Base-by-base conservation (phyloP, 208 protist species). In the Trypanosoma lewisi region DNA sequence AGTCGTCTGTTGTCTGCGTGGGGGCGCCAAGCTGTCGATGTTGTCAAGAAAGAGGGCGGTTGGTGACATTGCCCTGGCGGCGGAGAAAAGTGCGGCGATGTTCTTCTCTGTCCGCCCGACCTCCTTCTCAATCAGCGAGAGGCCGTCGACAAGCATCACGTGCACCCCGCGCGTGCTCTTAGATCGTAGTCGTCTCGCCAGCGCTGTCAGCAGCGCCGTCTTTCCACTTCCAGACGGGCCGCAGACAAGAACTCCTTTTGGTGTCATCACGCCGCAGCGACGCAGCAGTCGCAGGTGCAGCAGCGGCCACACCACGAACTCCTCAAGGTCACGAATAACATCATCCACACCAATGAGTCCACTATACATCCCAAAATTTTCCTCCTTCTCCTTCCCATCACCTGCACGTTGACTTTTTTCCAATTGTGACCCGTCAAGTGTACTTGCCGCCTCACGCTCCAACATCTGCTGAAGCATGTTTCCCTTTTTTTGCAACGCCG, bases 31-130 rank as follows among this genome's bases (percentile, higher is more conserved):
- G 21, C 87, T 83, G 53, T 97, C 94, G 47, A 97, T 73, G 68
- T 97, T 94, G 75, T 97, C 92, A 48, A 97, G 75, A 61, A 97
- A 89, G 21, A 97, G 71, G 21, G 85, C 89, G 25, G 83, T 83
- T 2, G 92, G 92, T 12, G 89, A 72, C 7, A 57, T 59, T 6
- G 75, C 65, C 31, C 92, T 80, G 31, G 94, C 94, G 19, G 70
- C 55, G 21, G 68, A 63, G 58, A 97, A 97, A 39, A 96, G 63
- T 39, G 79, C 45, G 2, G 75, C 80, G 53, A 97, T 93, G 71
- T 95, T 93, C 63, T 86, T 85, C 73, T 96, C 89, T 21, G 89
- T 87, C 36, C 77, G 58, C 1, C 94, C 94, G 12, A 96, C 91
- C 61, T 91, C 86, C 77, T 96, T 96, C 57, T 83, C 77, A 30